Conservation (phyloP, 257 asterid species). For the Scutellaria baicalensis region DNA sequence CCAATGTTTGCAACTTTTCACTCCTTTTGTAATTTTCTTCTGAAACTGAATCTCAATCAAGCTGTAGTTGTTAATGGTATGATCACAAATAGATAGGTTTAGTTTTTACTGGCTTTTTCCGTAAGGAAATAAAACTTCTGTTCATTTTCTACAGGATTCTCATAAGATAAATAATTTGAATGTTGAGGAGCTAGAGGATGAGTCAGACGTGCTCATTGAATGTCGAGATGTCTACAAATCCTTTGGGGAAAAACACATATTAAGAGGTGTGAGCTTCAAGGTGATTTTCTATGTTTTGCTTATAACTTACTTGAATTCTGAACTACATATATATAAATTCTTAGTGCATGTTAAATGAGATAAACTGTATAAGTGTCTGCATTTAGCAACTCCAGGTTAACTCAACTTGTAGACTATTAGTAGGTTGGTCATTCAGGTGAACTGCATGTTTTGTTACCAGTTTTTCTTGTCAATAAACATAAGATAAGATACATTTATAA, state of each 20-base stretch:
- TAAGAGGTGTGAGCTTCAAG: slow-evolving; percentile 97
- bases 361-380: background rate
- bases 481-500: no score
- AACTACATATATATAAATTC: background rate
- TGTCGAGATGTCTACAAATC: slow-evolving; percentile 90
- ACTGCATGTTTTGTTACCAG: no score
- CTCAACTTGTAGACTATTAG: no score
- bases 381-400: no score
- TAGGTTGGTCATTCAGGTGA: no score
- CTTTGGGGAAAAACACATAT: slow-evolving; percentile 86
- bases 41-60: no score
- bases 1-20: no score
- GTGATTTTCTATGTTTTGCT: slow-evolving; percentile 38
- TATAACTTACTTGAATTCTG: background rate
- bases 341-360: background rate
- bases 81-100: background rate
- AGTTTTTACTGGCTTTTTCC: background rate
- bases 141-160: slow-evolving; percentile 38
- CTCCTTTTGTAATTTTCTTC: no score
- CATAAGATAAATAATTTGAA: slow-evolving; percentile 30
- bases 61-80: background rate
- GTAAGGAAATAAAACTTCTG: background rate
- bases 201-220: slow-evolving; percentile 83
- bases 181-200: slow-evolving; percentile 35
- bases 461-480: no score